Evolutionary conservation across 768 basidiomycete genomes (phyloP), one percentile per base, ranked within the genome.

Genomic region (Tylopilus balloui): DNA sequence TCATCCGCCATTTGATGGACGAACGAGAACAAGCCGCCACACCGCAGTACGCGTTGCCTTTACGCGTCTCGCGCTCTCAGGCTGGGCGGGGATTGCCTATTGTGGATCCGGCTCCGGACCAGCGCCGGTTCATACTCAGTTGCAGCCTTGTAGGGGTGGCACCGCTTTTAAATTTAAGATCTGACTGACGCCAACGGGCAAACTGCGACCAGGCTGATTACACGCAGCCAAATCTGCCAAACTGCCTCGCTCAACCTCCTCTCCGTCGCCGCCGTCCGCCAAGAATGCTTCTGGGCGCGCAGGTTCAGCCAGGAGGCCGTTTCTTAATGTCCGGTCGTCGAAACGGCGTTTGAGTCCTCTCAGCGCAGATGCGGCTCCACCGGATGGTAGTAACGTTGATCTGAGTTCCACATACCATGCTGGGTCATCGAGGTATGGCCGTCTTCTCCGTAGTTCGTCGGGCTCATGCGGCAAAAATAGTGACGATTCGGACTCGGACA

Each of bases 321-420:
- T 60, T 31, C 54, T 67, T 45, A 68, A 61, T 47, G 58, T 44
- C 47, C 64, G 66, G 17, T 47, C 64, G 8, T 44, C 53, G 1
- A 68, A 50, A 51, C 62, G 64, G 37, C 65, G 57, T 31, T 57
- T 54, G 4, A 62, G 55, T 34, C 58, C 65, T 24, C 51, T 64
- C 51, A 57, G 57, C 24, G 47, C 58, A 36, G 52, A 51, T 23
- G 50, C 35, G 32, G 45, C 50, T 15, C 63, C 51, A 3, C 66
- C 62, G 20, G 52, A 64, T 24, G 54, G 56, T 34, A 65, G 69
- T 49, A 67, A 67, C 51, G 60, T 81, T 56, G 88, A 83, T 56
- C 81, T 88, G 83, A 92, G 87, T 60, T 90, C 88, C 12, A 91
- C 88, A 56, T 92, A 92, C 68, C 85, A 89, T 50, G 89, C 84